Evolutionary conservation across 305 asterid species (phyloP), one percentile per base, ranked within the genome.

Genomic region (Solanum hybrid): DNA sequence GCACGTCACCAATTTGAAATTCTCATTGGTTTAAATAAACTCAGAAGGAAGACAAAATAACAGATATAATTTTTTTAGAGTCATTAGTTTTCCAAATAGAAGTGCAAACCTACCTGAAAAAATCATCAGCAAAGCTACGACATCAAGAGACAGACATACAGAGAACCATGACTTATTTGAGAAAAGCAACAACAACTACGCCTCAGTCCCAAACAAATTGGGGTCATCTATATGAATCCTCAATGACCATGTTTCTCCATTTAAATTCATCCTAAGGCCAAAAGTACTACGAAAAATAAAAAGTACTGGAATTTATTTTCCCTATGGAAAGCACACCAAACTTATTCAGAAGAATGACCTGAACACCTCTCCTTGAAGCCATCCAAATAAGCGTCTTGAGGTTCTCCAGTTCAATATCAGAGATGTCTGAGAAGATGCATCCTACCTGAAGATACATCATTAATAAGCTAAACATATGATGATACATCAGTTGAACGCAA

Each of bases 301-400:
- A 79, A 39, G 67, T 82, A 82, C 71, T 16, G 16, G 71, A 82
- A 28, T 82, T 82, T 42, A 16, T 46, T 28, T 82, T 82, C 20
- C 57, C 8, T 28, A 37, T 46, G 87, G 34, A 84, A 84, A 51
- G 22, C 87, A 46, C 87, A 51, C 40, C 18, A 84, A 84, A 4
- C 74, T 9, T 84, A 46, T 84, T 84, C 87, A 84, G 40, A 82
- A 89, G 86, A 90, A 89, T 84, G 88, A 96, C 99, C 97, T 95
- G 98, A 92, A 94, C 94, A 85, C 94, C 95, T 90, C 89, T 90
- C 86, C 92, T 93, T 87, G 95, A 94, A 90, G 94, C 94, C 95
- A 94, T 94, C 95, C 94, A 89, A 90, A 94, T 93, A 90, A 95
- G 95, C 39, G 87, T 86, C 93, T 91, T 96, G 90, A 95, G 89